These are phyloP conservation scores for Zoysia pacifica DNA, from an alignment of 176 grass and related monocot species.

Conservation along the genomic window DNA sequence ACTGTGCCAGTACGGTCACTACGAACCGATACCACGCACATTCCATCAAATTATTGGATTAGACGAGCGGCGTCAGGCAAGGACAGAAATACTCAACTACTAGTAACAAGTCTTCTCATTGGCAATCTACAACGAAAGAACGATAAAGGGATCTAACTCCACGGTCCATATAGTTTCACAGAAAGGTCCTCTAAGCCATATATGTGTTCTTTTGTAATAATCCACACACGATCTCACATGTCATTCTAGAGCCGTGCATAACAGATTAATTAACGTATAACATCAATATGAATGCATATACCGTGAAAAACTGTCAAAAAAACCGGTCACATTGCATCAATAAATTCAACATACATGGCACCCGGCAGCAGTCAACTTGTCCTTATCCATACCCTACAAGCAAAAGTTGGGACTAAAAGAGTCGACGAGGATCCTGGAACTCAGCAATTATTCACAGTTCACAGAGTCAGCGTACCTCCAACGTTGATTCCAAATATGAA, in stretches of 20 bases:
- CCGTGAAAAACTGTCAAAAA: conserved; percentile 31
- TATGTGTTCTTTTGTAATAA: not conserved
- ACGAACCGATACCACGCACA: not conserved
- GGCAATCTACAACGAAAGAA: not conserved
- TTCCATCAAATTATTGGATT: conserved; percentile 24
- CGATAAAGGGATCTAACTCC: not conserved
- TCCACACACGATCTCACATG: not conserved
- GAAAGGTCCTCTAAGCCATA: not conserved
- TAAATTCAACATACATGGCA: conserved; percentile 30
- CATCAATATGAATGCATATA: conserved; percentile 13
- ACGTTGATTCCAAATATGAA: conserved; percentile 14
- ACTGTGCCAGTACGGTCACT: not conserved
- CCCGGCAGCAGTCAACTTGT: conserved; percentile 20
- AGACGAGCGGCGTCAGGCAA: not conserved
- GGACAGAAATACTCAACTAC: not conserved
- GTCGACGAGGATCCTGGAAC: conserved; percentile 24
- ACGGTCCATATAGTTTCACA: not conserved
- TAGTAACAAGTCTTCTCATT: not conserved
- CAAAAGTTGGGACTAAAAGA: conserved; percentile 25
- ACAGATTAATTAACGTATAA: not conserved
- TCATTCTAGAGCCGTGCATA: not conserved
- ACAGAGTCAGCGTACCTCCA: conserved; percentile 21
- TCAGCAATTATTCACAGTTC: not conserved
- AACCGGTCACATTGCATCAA: conserved; percentile 33
- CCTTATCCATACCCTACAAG: conserved; percentile 38